Base-by-base conservation (phyloP, 2,329 filamentous ascomycete genomes). In the Byssothecium circinans region DNA sequence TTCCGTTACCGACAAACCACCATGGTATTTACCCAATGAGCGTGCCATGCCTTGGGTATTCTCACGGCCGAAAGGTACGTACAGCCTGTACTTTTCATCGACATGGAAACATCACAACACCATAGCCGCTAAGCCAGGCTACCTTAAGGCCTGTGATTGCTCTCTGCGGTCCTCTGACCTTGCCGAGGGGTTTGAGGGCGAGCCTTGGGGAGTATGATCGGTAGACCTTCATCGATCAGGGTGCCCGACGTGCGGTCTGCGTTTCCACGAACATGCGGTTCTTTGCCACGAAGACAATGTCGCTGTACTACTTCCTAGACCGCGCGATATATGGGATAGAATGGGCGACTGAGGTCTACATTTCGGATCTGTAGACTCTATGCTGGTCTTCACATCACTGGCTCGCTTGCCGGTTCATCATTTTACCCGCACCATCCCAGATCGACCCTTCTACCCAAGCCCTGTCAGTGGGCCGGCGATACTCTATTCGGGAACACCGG, bases 371-470 rank as follows among this genome's bases (percentile, higher is more conserved):
- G 49, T 45, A 42, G 41, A 29, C 23, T 43, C 25, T 45, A 41
- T 46, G 35, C 36, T 44, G 15, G n/a, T 19, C 25, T 36, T 15
- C 19, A 45, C 52, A 34, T 45, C 23, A 65, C 45, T 62, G 56
- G 56, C 33, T 60, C 60, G 53, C 50, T 62, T 60, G 50, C 25
- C 46, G 36, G 46, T 36, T 34, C 32, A 41, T 50, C 48, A 40
- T 30, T 57, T 64, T 64, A 66, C 38, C 62, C 59, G 56, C 48
- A 47, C 45, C 42, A 52, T 51, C 53, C 57, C 52, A 59, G 54
- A 64, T 58, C 56, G 47, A 47, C 43, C 35, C 35, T 15, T 43
- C 43, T 34, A 40, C 37, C 36, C 35, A 42, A 18, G 40, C 45
- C 35, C 23, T 43, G 42, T 40, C 23, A 41, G 43, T 50, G 34